A percentile compares a stretch with the other conserved stretches of the same genome.
These are phyloP conservation scores for Agastache rugosa DNA, from an alignment of 257 asterid genomes.

Conservation along the genomic window DNA sequence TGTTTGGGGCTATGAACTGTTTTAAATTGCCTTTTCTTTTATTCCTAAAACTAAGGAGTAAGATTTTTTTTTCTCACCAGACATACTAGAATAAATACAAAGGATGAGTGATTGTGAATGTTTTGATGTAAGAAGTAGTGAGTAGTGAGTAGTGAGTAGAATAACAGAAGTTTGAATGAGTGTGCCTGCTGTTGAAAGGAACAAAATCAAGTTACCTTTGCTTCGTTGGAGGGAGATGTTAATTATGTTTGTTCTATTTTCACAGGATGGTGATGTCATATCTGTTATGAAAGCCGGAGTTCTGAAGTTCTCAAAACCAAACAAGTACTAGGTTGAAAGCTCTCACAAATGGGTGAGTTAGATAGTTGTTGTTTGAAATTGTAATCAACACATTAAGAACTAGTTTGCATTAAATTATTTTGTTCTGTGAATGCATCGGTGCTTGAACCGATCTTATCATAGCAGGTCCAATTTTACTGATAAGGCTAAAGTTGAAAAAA, in stretches of 20 bases:
- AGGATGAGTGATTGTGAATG: background rate
- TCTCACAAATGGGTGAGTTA: slow-evolving; percentile 82
- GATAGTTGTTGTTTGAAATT: slow-evolving; percentile 20
- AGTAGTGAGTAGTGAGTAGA: background rate
- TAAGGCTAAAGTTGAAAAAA: too few relatives aligned
- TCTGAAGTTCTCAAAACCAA: slow-evolving; percentile 80
- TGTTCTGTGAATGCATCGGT: too few relatives aligned
- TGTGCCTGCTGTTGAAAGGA: background rate
- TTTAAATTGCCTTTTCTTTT: background rate
- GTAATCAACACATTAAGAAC: background rate
- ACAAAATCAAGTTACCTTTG: background rate
- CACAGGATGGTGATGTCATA: too few relatives aligned
- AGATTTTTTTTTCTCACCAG: background rate
- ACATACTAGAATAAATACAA: background rate
- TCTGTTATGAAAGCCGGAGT: too few relatives aligned
- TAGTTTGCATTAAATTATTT: too few relatives aligned
- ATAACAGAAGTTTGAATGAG: slow-evolving; percentile 21
- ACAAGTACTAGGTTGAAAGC: slow-evolving; percentile 93
- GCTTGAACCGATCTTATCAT: too few relatives aligned
- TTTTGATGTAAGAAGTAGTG: slow-evolving; percentile 14
- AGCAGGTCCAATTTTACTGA: too few relatives aligned
- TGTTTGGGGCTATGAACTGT: too few relatives aligned
- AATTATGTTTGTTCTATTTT: too few relatives aligned
- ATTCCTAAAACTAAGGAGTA: background rate
- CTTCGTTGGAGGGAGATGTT: too few relatives aligned